These are phyloP conservation scores for Melastoma malabathricum DNA, from an alignment of 345 rosid species.

Conservation along the genomic window DNA sequence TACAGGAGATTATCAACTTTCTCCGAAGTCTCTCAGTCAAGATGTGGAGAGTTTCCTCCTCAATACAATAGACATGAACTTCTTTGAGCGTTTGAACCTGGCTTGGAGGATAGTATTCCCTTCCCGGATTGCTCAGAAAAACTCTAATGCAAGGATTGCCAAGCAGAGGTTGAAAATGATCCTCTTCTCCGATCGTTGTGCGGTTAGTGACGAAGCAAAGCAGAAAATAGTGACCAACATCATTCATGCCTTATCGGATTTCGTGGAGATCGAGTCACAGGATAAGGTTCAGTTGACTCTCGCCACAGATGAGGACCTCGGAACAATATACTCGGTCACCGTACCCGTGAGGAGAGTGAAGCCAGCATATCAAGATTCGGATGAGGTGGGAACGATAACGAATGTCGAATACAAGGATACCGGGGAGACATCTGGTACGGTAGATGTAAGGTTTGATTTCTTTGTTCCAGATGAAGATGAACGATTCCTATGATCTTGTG, in stretches of 20 bases:
- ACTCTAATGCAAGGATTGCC: conserved; percentile 90
- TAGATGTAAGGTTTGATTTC: conserved; percentile 88
- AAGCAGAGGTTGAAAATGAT: conserved; percentile 96
- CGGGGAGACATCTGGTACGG: conserved; percentile 60
- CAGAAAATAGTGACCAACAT: conserved; percentile 73
- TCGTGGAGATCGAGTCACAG: conserved; percentile 90
- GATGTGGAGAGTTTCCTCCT: conserved; percentile 67
- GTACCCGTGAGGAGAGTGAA: conserved; percentile 91
- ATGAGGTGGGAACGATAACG: conserved; percentile 51
- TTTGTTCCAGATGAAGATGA: conserved; percentile 53
- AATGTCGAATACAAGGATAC: conserved; percentile 70
- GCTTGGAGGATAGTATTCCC: conserved; percentile 96
- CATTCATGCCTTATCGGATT: conserved; percentile 68
- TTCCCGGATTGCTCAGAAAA: conserved; percentile 46
- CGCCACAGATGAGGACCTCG: conserved; percentile 69
- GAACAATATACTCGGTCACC: conserved; percentile 83
- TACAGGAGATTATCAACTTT: conserved; percentile 37
- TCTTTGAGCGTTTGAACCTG: conserved; percentile 68
- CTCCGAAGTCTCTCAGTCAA: conserved; percentile 36
- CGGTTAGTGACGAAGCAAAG: conserved; percentile 88
- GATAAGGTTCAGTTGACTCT: conserved; percentile 93
- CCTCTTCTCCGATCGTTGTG: conserved; percentile 93
- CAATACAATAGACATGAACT: conserved; percentile 61
- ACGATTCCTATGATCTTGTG: conserved; percentile 5
- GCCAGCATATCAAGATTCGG: conserved; percentile 59